Evolutionary conservation across 495 filamentous ascomycete genomes (phyloP).

Genomic region (Aspergillus nanangensis): DNA sequence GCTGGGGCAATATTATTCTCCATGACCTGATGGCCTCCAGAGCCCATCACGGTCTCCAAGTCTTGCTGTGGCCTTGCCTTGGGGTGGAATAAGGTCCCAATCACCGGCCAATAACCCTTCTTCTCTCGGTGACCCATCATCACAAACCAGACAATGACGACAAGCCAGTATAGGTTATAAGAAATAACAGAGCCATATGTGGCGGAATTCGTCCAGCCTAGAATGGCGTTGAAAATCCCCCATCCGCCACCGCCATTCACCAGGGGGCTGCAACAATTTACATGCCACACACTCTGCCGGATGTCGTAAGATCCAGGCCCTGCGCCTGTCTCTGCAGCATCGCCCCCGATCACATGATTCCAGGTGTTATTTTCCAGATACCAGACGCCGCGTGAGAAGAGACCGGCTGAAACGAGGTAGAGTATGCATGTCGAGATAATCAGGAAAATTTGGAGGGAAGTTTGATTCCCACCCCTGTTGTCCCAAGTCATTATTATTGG

Average conservation of each 20-base stretch:
- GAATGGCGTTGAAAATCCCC: conserved; percentile 81
- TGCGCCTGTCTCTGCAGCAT: conserved; percentile 67
- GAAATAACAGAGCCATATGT: conserved; percentile 75
- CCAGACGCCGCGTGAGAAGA: conserved; percentile 76
- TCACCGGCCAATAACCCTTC: no score
- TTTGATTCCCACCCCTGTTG: conserved; percentile 53
- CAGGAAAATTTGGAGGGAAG: conserved; percentile 73
- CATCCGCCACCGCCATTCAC: conserved; percentile 76
- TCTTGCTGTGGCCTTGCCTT: no score
- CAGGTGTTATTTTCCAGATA: conserved; percentile 61
- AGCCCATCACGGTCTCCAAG: no score
- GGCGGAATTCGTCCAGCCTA: conserved; percentile 85
- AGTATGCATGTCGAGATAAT: conserved; percentile 77
- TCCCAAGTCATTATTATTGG: background rate
- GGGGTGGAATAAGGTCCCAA: no score
- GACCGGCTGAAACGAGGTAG: conserved; percentile 77
- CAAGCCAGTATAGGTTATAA: conserved; percentile 84
- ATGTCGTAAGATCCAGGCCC: conserved; percentile 90
- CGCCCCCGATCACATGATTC: conserved; percentile 63
- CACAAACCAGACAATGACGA: conserved; percentile 15
- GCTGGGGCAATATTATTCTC: no score
- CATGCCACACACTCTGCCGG: conserved; percentile 79
- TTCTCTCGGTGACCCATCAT: no score
- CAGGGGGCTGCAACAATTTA: conserved; percentile 79
- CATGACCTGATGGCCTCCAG: no score